Conservation (phyloP, 345 rosid species). For the Populus euphratica region DNA sequence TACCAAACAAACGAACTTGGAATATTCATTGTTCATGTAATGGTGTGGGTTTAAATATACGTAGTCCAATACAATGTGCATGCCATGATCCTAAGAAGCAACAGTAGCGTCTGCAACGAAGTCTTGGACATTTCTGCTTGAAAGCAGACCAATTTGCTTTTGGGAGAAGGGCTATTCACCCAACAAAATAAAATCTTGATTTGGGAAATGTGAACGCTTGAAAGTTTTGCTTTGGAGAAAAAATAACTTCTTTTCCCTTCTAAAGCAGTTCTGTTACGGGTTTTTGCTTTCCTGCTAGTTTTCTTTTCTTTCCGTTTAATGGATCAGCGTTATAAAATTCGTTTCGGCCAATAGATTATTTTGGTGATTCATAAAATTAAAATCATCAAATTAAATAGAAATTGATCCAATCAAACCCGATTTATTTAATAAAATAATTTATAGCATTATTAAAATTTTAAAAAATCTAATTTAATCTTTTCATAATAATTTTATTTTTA, state of each 20-base stretch:
- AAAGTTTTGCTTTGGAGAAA: not conserved
- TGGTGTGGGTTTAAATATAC: not conserved
- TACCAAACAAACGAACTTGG: conserved; percentile 18
- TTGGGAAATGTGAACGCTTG: not conserved
- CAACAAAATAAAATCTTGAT: not conserved
- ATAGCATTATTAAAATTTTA: too few relatives aligned
- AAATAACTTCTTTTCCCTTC: not conserved
- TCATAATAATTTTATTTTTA: too few relatives aligned
- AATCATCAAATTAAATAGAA: too few relatives aligned
- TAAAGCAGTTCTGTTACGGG: not conserved
- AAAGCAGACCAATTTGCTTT: not conserved
- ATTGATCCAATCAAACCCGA: too few relatives aligned
- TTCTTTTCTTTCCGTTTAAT: not conserved
- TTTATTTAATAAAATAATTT: too few relatives aligned
- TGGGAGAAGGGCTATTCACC: not conserved
- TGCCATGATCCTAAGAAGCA: conserved; percentile 7
- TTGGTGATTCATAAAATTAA: too few relatives aligned
- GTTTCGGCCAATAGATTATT: too few relatives aligned
- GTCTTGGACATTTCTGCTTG: not conserved
- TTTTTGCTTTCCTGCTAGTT: not conserved
- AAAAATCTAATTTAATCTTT: too few relatives aligned
- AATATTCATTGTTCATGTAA: conserved; percentile 2
- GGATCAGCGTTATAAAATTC: too few relatives aligned
- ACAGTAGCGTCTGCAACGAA: not conserved
- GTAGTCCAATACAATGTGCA: not conserved